Percentiles rank a stretch among this genome's conserved stretches.
Conservation (phyloP, 495 filamentous ascomycete genomes). For the Hypomontagnella monticulosa region DNA sequence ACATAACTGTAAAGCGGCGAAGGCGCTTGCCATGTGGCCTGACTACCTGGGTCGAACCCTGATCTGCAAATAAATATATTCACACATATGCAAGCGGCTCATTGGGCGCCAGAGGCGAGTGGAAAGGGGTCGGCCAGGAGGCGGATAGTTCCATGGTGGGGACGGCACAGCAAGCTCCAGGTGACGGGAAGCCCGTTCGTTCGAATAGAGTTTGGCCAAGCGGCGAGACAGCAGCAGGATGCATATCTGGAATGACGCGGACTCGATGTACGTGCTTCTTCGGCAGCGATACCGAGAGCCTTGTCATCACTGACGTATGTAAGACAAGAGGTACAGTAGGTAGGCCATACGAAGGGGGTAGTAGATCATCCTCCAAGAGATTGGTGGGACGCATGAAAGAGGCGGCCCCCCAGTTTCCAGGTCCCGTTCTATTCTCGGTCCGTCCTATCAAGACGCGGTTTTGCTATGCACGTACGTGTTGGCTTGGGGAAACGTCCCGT, state of each 20-base stretch:
- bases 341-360: background rate
- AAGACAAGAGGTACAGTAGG: background rate
- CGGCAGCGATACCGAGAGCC: slow-evolving; percentile 36
- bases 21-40: slow-evolving; percentile 38
- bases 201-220: slow-evolving; percentile 44
- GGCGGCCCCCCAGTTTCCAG: background rate
- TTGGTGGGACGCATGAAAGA: slow-evolving; percentile 12
- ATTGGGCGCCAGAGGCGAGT: slow-evolving; percentile 35
- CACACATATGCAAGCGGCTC: slow-evolving; percentile 5
- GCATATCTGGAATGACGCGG: slow-evolving; percentile 37
- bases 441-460: slow-evolving; percentile 20
- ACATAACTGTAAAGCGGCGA: slow-evolving; percentile 29
- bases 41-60: slow-evolving; percentile 27
- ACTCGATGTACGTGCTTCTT: slow-evolving; percentile 31
- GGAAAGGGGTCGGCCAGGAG: background rate
- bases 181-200: slow-evolving; percentile 19
- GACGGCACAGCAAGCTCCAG: slow-evolving; percentile 8
- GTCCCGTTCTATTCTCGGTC: slow-evolving; percentile 21
- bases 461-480: background rate
- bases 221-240: slow-evolving; percentile 19
- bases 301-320: slow-evolving; percentile 28
- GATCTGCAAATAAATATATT: slow-evolving; percentile 42
- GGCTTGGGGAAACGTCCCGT: slow-evolving; percentile 14
- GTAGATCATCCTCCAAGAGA: background rate
- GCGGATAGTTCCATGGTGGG: slow-evolving; percentile 27